These are phyloP conservation scores for Cyclotella atomus DNA, from an alignment of 108 stramenopile genomes.

Conservation along the genomic window DNA sequence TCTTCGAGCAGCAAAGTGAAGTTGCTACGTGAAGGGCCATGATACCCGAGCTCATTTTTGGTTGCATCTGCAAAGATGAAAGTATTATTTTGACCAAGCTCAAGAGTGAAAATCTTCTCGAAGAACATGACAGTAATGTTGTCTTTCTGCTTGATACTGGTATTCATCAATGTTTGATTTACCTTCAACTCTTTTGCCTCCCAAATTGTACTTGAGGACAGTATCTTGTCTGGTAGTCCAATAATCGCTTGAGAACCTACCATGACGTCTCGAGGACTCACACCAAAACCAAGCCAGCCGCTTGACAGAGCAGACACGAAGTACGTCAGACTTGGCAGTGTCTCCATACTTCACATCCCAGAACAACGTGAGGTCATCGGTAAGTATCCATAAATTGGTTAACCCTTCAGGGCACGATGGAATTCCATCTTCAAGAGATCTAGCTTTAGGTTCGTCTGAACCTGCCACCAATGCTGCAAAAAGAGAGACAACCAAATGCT, in stretches of 20 bases:
- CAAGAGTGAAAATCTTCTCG: constrained; percentile 14
- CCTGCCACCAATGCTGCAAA: no score
- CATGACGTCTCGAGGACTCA: constrained; percentile 40
- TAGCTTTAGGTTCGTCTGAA: no score
- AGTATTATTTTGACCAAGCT: constrained; percentile 22
- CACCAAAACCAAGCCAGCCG: constrained; percentile 49
- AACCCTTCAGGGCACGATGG: not conserved
- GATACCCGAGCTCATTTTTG: constrained; percentile 45
- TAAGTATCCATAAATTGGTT: not conserved
- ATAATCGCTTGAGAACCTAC: constrained; percentile 55
- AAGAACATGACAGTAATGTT: constrained; percentile 35
- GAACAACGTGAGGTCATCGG: not conserved
- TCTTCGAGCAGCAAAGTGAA: constrained; percentile 12
- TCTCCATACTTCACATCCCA: not conserved
- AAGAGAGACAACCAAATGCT: no score
- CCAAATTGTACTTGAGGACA: constrained; percentile 33
- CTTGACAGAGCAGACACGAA: constrained; percentile 16
- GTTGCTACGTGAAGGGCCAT: constrained; percentile 26
- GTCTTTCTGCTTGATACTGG: constrained; percentile 26
- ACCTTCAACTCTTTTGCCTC: not conserved
- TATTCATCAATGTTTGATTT: constrained; percentile 18
- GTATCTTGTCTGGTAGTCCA: constrained; percentile 48
- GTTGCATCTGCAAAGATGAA: constrained; percentile 55
- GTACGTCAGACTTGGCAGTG: not conserved
- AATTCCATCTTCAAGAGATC: not conserved